These are phyloP conservation scores for Kondoa malvinella DNA, from an alignment of 768 basidiomycete genomes.

Conservation along the genomic window DNA sequence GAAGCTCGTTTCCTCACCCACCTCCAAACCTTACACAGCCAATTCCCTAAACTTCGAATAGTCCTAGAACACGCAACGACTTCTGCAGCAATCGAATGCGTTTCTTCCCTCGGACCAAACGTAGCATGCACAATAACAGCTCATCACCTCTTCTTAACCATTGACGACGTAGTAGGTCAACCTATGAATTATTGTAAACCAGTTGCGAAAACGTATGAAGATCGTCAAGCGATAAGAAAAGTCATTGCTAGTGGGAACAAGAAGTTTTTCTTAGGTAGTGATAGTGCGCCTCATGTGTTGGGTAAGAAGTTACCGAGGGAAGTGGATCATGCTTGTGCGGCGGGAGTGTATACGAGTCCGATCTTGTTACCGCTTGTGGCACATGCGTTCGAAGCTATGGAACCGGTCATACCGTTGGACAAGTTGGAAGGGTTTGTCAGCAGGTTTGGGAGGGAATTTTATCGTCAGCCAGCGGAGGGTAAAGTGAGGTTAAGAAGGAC, in stretches of 20 bases:
- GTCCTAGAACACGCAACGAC: slow-evolving; percentile 96
- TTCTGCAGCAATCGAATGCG: slow-evolving; percentile 69
- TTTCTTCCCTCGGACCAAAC: slow-evolving; percentile 52
- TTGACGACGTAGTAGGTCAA: slow-evolving; percentile 93
- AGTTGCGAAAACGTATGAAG: slow-evolving; percentile 87
- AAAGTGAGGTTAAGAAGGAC: slow-evolving; percentile 28
- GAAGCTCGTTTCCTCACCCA: slow-evolving; percentile 79
- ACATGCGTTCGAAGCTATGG: slow-evolving; percentile 65
- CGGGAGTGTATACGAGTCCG: slow-evolving; percentile 88
- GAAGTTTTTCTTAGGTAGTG: slow-evolving; percentile 91
- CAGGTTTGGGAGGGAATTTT: slow-evolving; percentile 61
- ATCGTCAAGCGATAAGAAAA: slow-evolving; percentile 61
- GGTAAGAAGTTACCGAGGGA: slow-evolving; percentile 28
- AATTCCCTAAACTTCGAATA: slow-evolving; percentile 78
- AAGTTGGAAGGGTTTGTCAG: slow-evolving; percentile 66
- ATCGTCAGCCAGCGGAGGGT: slow-evolving; percentile 34
- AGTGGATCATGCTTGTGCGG: slow-evolving; percentile 59
- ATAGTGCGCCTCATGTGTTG: slow-evolving; percentile 79
- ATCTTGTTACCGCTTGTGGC: slow-evolving; percentile 80
- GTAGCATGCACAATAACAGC: slow-evolving; percentile 95
- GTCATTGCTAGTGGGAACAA: slow-evolving; percentile 57
- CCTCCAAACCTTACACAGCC: slow-evolving; percentile 56
- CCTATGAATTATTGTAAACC: slow-evolving; percentile 95
- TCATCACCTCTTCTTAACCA: slow-evolving; percentile 81
- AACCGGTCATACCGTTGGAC: slow-evolving; percentile 70